Evolutionary conservation across 177 flowering plant species (phyloP).

Genomic region (Vitis hybrid): DNA sequence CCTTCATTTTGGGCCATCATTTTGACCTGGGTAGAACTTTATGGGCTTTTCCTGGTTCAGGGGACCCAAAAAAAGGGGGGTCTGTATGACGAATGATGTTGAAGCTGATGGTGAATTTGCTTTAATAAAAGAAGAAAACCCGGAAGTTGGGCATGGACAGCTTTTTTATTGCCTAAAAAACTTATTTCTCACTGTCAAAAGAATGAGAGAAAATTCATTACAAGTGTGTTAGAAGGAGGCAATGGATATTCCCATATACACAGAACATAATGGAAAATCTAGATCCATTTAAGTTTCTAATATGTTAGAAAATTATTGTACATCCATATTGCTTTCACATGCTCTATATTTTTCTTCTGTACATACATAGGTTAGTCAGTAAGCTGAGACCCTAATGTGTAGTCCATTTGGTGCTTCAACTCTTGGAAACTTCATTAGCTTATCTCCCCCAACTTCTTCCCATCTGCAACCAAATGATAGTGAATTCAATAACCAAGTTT

Average conservation of each 20-base stretch:
- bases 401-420: slow-evolving; percentile 89
- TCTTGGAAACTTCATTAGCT: slow-evolving; percentile 78
- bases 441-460: slow-evolving; percentile 79
- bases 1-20: too few species aligned
- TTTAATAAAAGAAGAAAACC: too few species aligned
- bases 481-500: background rate
- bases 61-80: too few species aligned
- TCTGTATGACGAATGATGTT: too few species aligned
- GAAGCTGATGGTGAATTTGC: too few species aligned
- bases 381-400: slow-evolving; percentile 55
- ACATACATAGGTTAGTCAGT: slow-evolving; percentile 20
- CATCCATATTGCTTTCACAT: slow-evolving; percentile 6
- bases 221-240: too few species aligned
- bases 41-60: too few species aligned
- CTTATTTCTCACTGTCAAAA: too few species aligned
- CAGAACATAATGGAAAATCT: background rate
- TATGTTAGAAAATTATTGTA: slow-evolving; percentile 20
- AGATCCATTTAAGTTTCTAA: slow-evolving; percentile 7
- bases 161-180: too few species aligned
- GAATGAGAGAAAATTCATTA: too few species aligned
- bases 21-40: too few species aligned
- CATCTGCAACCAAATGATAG: slow-evolving; percentile 51
- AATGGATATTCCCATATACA: background rate
- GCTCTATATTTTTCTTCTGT: slow-evolving; percentile 6
- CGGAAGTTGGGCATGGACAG: too few species aligned